Conservation (phyloP, 2,329 filamentous ascomycete genomes). For the Zelopaecilomyces penicillatus region DNA sequence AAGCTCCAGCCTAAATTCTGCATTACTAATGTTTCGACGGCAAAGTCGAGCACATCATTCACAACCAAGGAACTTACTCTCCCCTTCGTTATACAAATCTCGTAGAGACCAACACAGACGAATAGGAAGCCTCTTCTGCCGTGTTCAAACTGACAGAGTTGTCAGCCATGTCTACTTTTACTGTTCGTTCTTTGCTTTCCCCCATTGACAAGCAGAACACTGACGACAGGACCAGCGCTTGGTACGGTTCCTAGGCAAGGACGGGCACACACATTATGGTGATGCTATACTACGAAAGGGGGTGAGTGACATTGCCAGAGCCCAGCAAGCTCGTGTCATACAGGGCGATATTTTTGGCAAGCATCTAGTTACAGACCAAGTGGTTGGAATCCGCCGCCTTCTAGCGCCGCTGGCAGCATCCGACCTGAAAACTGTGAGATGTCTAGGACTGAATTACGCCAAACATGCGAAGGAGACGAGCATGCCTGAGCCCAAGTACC, state of each 20-base stretch:
- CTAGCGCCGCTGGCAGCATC: conserved; percentile 54
- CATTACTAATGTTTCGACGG: too few relatives aligned
- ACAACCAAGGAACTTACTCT: too few relatives aligned
- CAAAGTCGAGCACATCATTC: too few relatives aligned
- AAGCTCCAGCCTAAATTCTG: too few relatives aligned
- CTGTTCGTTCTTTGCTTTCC: background rate
- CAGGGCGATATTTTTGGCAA: conserved; percentile 58
- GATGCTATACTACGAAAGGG: conserved; percentile 61
- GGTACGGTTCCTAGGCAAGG: conserved; percentile 63
- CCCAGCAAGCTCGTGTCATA: conserved; percentile 53
- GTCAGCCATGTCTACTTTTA: too few relatives aligned
- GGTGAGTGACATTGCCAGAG: conserved; percentile 51
- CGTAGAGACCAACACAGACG: too few relatives aligned
- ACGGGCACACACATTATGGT: conserved; percentile 63
- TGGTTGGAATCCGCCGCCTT: conserved; percentile 47
- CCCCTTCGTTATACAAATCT: too few relatives aligned
- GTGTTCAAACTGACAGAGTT: too few relatives aligned
- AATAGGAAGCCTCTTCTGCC: too few relatives aligned
- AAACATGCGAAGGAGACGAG: conserved; percentile 63
- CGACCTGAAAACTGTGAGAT: conserved; percentile 59
- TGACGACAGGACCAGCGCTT: conserved; percentile 45
- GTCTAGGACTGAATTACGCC: conserved; percentile 63
- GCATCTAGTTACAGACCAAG: conserved; percentile 54
- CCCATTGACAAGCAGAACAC: background rate
- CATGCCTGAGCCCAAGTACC: conserved; percentile 61